phyloP scores from a whole-genome alignment of 768 basidiomycete species.

The Strobilomyces echinocephalus region DNA sequence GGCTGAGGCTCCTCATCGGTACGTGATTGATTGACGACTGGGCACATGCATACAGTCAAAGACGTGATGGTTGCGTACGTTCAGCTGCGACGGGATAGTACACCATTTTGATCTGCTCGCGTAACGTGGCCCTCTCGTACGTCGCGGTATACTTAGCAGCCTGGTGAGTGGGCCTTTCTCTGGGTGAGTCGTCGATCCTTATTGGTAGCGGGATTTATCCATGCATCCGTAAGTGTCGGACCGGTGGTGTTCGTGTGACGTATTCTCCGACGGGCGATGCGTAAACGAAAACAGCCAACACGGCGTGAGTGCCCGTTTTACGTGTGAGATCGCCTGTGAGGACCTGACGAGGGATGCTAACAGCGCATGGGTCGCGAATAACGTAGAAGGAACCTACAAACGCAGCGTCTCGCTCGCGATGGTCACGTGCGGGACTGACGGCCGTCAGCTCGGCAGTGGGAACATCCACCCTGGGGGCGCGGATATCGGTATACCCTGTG shows the following conservation, averaged over 20 bases:
- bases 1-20: conserved; percentile 27
- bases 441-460: conserved; percentile 38
- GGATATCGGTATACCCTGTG: conserved; percentile 65
- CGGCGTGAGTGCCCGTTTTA: conserved; percentile 38
- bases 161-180: conserved; percentile 38
- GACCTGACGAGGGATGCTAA: conserved; percentile 3
- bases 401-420: conserved; percentile 67
- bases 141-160: conserved; percentile 69
- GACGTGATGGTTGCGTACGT: not conserved
- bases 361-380: conserved; percentile 59
- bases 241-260: not conserved
- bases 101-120: conserved; percentile 62
- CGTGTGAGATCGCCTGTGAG: not conserved
- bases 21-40: not conserved
- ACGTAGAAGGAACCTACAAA: conserved; percentile 73
- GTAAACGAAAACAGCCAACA: conserved; percentile 42
- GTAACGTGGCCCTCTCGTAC: conserved; percentile 61
- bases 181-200: not conserved
- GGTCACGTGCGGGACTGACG: conserved; percentile 43
- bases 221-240: conserved; percentile 50
- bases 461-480: conserved; percentile 76
- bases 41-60: not conserved
- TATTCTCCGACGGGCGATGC: not conserved
- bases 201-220: conserved; percentile 65
- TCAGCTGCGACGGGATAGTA: conserved; percentile 59